Conservation (phyloP, 108 stramenopile species). For the Chaetoceros muelleri region DNA sequence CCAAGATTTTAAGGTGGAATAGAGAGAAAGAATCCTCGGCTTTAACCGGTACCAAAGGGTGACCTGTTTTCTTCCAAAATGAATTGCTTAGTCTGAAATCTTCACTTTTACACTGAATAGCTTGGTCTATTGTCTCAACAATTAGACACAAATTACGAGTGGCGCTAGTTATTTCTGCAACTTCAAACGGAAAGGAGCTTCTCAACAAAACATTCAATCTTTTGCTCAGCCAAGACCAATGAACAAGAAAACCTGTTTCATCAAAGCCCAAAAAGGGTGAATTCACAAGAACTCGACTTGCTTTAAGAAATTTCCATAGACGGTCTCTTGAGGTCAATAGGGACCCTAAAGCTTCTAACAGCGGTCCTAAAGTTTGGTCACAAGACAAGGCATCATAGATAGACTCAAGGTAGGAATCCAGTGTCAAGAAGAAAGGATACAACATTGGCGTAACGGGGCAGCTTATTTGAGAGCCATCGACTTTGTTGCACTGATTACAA, state of each 20-base stretch:
- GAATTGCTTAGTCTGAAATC: conserved; percentile 12
- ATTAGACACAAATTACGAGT: no score
- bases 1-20: conserved; percentile 19
- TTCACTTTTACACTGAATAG: conserved; percentile 29
- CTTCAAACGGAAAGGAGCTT: no score
- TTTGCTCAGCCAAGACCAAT: conserved; percentile 71
- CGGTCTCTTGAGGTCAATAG: conserved; percentile 32
- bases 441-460: conserved; percentile 62
- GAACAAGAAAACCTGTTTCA: conserved; percentile 57
- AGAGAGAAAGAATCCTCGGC: conserved; percentile 37
- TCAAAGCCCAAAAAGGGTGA: conserved; percentile 29
- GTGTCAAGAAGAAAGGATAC: conserved; percentile 43
- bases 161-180: no score
- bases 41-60: conserved; percentile 50
- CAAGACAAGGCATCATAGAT: conserved; percentile 2
- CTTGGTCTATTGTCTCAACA: conserved; percentile 35
- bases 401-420: conserved; percentile 27
- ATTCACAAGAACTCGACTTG: conserved; percentile 6
- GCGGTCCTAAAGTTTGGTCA: neutral
- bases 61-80: conserved; percentile 65
- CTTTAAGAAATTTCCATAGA: conserved; percentile 46
- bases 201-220: neutral
- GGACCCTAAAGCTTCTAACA: neutral
- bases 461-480: conserved; percentile 34
- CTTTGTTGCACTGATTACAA: conserved; percentile 26